Evolutionary conservation across 768 basidiomycete genomes (phyloP).

Genomic region (Fistulinella prunicolor): DNA sequence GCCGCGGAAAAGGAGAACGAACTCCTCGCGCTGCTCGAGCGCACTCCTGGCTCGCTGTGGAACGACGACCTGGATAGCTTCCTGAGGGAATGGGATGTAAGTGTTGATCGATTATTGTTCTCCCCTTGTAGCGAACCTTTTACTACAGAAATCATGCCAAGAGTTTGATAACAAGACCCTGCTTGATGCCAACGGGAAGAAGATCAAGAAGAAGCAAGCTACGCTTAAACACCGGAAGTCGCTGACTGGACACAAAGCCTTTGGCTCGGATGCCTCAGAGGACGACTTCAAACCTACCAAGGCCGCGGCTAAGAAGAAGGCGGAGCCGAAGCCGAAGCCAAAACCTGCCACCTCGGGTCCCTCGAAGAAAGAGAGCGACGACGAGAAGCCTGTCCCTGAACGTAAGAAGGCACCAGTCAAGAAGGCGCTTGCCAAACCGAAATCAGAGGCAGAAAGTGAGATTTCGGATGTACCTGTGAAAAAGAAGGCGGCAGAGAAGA

Average conservation of each 20-base stretch:
- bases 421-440: conserved; percentile 32
- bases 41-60: conserved; percentile 84
- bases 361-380: conserved; percentile 46
- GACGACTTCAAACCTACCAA: conserved; percentile 58
- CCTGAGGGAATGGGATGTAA: conserved; percentile 79
- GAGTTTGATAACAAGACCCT: conserved; percentile 44
- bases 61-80: conserved; percentile 84
- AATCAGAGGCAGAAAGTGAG: conserved; percentile 41
- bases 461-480: conserved; percentile 25
- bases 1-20: conserved; percentile 81
- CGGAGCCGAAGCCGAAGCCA: conserved; percentile 29
- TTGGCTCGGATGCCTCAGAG: conserved; percentile 41
- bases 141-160: conserved; percentile 37
- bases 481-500: conserved; percentile 20
- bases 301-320: conserved; percentile 40
- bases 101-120: conserved; percentile 25
- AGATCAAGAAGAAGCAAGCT: conserved; percentile 55
- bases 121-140: conserved; percentile 1
- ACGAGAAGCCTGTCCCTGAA: conserved; percentile 28
- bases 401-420: conserved; percentile 33
- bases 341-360: conserved; percentile 34
- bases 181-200: conserved; percentile 49
- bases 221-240: conserved; percentile 55
- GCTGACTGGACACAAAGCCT: conserved; percentile 39
- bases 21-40: conserved; percentile 70